Conservation (phyloP, 768 basidiomycete genomes). For the Chalciporus chontae region DNA sequence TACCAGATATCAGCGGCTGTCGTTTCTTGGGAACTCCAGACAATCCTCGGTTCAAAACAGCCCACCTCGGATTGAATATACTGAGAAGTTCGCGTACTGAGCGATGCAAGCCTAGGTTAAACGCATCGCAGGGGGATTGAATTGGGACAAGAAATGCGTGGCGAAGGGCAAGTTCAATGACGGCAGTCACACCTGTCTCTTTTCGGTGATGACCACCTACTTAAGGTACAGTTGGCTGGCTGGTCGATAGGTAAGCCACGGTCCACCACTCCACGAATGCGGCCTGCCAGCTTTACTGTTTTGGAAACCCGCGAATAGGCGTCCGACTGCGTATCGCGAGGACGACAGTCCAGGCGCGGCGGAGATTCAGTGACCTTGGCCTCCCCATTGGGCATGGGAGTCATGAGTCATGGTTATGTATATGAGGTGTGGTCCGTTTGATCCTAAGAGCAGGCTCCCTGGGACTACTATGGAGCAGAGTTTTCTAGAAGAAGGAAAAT, state of each 20-base stretch:
- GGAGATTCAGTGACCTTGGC: no score
- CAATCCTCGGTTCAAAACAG: not conserved
- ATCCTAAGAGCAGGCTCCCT: not conserved
- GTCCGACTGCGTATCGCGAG: no score
- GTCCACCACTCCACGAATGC: not conserved
- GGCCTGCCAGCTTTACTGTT: not conserved
- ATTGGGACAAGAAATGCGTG: not conserved
- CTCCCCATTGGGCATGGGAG: no score
- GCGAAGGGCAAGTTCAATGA: not conserved
- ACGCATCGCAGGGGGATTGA: not conserved
- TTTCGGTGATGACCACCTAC: not conserved
- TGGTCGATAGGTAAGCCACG: not conserved
- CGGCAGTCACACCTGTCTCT: not conserved
- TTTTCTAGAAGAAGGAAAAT: not conserved
- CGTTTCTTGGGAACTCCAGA: not conserved
- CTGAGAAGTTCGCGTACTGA: not conserved
- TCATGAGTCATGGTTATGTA: no score
- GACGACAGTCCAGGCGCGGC: not conserved
- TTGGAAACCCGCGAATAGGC: not conserved
- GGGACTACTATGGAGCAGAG: not conserved
- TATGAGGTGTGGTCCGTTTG: not conserved
- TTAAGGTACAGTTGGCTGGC: not conserved
- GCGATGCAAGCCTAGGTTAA: not conserved
- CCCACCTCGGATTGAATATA: not conserved
- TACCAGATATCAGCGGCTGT: slow-evolving; percentile 1